These are phyloP conservation scores for Penicillium janthinellum DNA, from an alignment of 2,329 filamentous ascomycete genomes.

Conservation along the genomic window DNA sequence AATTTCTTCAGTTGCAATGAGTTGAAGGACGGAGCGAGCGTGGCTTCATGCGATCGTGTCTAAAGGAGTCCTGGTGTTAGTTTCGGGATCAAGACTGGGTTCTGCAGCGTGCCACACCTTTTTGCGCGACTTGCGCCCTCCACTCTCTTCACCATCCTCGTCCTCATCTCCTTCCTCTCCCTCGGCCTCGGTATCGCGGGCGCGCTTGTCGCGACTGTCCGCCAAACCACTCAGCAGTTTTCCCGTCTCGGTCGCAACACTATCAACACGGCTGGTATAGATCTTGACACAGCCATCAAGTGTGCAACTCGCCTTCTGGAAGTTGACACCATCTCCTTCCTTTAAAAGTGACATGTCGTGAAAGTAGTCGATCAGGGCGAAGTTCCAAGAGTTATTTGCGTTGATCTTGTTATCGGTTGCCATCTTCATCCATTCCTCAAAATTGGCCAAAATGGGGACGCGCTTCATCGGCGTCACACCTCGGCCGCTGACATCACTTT, in stretches of 20 bases:
- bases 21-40: conserved; percentile 83
- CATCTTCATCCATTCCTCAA: conserved; percentile 99
- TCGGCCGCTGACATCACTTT: conserved; percentile 61
- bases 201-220: conserved; percentile 70
- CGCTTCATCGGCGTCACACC: conserved; percentile 95
- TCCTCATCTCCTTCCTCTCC: conserved; percentile 66
- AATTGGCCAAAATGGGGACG: conserved; percentile 93
- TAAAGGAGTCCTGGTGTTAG: conserved; percentile 26
- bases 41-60: conserved; percentile 85
- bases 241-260: conserved; percentile 94
- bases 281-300: conserved; percentile 98
- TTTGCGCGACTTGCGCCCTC: conserved; percentile 62
- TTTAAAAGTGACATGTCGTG: conserved; percentile 98
- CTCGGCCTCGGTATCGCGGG: conserved; percentile 62
- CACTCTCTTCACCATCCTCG: conserved; percentile 58
- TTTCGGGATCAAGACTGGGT: not conserved
- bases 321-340: conserved; percentile 96
- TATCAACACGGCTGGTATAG: conserved; percentile 97
- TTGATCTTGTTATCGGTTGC: conserved; percentile 99
- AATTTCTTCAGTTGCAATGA: conserved; percentile 95
- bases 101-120: conserved; percentile 58
- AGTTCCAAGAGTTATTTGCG: conserved; percentile 97
- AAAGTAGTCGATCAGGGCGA: conserved; percentile 99
- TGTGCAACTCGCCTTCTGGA: conserved; percentile 97
- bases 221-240: conserved; percentile 92